Base-by-base conservation (phyloP, 352 stramenopile genomes). In the Thraustochytrium sp. region DNA sequence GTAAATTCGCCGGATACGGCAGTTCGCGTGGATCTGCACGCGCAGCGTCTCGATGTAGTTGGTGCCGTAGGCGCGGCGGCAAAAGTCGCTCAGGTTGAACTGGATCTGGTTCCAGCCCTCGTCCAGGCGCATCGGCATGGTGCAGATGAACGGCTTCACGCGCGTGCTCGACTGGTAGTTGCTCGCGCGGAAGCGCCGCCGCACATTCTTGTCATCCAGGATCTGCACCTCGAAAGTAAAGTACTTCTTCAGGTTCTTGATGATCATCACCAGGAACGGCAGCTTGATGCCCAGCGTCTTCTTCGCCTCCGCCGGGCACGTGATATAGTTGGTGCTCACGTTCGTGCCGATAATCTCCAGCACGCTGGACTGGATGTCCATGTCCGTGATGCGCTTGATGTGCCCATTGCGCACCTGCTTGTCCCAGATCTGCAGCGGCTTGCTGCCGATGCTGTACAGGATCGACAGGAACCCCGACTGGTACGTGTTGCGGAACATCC, bases 231-330 rank as follows among this genome's bases (percentile, higher is more conserved):
- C 95, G 85, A 98, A 98, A 40, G 95, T 98, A 86, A 98, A 98
- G 88, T 98, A 98, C 89, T 98, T 98, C 82, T 98, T 98, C 51
- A 98, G 87, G 89, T 98, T 98, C 89, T 98, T 98, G 82, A 98
- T 95, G 85, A 98, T 98, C 94, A 98, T 98, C 37, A 98, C 95
- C 16, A 98, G 90, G 86, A 98, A 98, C 40, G 95, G 95, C 75
- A 98, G 89, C 87, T 98, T 98, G 88, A 98, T 98, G 48, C 94
- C 95, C 13, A 98, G 89, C 21, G 94, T 98, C 85, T 97, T 96
- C 82, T 93, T 95, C 16, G 94, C 89, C 82, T 97, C 91, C 29
- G 94, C 94, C 23, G 95, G 95, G 74, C 94, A 98, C 68, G 95
- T 95, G 85, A 98, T 98, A 88, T 97, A 98, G 86, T 95, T 98